These are phyloP conservation scores for Solanum hybrid DNA, from an alignment of 305 asterid genomes.

Conservation along the genomic window DNA sequence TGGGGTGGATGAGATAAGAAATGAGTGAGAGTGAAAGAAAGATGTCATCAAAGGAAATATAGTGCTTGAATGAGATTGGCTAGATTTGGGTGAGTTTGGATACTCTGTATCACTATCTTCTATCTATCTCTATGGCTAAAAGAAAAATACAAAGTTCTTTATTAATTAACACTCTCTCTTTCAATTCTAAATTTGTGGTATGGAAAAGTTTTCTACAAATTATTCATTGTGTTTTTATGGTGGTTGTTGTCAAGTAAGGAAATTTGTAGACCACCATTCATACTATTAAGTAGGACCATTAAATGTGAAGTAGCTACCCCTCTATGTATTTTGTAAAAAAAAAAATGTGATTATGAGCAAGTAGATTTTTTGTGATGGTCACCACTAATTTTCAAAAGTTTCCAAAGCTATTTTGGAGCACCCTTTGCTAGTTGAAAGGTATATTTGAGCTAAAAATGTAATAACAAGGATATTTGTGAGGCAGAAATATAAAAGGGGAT, in stretches of 20 bases:
- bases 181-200: not conserved
- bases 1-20: constrained; percentile 38
- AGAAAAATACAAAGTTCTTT: too few species aligned
- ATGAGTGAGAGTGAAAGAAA: constrained; percentile 44
- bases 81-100: constrained; percentile 35
- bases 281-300: not conserved
- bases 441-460: too few species aligned
- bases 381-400: not conserved
- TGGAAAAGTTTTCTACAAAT: not conserved
- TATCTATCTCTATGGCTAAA: not conserved
- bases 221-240: not conserved
- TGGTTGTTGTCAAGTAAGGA: not conserved
- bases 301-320: not conserved
- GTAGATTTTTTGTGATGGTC: not conserved
- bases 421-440: too few species aligned
- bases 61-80: constrained; percentile 47
- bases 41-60: constrained; percentile 26
- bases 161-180: not conserved
- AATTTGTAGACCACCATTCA: not conserved
- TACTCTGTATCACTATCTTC: constrained; percentile 16
- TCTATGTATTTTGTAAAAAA: not conserved
- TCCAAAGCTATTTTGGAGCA: not conserved
- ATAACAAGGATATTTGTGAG: too few species aligned
- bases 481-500: not conserved
- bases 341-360: not conserved